Evolutionary conservation across 768 basidiomycete genomes (phyloP).

Genomic region (Boletellus emodensis): DNA sequence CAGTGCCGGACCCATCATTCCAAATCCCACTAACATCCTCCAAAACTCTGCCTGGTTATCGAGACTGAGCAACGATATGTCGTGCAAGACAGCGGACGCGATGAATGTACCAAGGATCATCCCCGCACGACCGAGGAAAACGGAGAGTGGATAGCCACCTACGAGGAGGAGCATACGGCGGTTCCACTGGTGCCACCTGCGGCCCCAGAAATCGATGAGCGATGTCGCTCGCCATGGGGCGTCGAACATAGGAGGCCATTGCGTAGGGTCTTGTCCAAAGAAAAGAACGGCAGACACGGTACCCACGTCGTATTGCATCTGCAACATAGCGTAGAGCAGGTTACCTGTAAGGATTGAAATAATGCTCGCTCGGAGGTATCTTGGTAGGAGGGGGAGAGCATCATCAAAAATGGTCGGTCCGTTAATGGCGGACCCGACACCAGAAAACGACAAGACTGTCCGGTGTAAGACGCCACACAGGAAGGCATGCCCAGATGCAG

Average conservation of each 20-base stretch:
- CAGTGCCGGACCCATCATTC: conserved; percentile 51
- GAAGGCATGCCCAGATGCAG: conserved; percentile 35
- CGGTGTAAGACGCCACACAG: conserved; percentile 46
- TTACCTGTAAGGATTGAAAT: conserved; percentile 44
- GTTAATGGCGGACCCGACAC: conserved; percentile 18
- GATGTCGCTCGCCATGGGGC: conserved; percentile 37
- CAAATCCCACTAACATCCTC: conserved; percentile 45
- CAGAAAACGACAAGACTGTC: conserved; percentile 42
- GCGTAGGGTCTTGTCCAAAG: conserved; percentile 25
- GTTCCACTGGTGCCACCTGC: conserved; percentile 39
- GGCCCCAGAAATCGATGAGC: conserved; percentile 35
- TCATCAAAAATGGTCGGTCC: conserved; percentile 29
- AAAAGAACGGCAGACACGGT: conserved; percentile 25
- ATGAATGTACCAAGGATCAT: conserved; percentile 54
- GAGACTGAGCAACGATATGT: conserved; percentile 48
- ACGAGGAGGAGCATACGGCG: conserved; percentile 30
- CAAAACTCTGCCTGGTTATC: conserved; percentile 41
- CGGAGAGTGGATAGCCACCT: conserved; percentile 29
- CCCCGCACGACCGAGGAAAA: conserved; percentile 45
- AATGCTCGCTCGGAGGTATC: conserved; percentile 38
- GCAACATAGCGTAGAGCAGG: conserved; percentile 42
- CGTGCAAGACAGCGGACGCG: conserved; percentile 54
- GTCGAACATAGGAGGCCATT: conserved; percentile 34
- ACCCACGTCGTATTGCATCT: conserved; percentile 28
- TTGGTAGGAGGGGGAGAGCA: conserved; percentile 21